Percentiles rank a stretch among this genome's conserved stretches.
phyloP scores from a whole-genome alignment of 2,329 filamentous ascomycete genomes.

The Cryphonectria naterciae region DNA sequence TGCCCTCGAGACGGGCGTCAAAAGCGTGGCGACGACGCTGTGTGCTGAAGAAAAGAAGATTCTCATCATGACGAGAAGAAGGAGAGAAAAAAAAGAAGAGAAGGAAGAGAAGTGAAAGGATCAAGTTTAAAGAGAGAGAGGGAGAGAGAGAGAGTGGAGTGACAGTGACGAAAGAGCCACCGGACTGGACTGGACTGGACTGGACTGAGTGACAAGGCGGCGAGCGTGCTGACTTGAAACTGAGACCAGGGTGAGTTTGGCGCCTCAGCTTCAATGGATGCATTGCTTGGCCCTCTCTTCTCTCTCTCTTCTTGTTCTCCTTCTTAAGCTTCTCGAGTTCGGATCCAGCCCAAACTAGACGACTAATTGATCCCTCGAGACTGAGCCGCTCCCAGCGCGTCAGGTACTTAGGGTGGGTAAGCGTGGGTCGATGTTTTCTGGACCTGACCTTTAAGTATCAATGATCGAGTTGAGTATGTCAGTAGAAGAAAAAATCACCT shows the following conservation, averaged over 20 bases:
- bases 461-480: background rate
- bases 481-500: background rate
- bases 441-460: background rate
- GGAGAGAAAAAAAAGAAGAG: background rate
- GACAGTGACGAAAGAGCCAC: slow-evolving; percentile 5
- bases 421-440: background rate
- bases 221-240: background rate
- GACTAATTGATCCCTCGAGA: background rate
- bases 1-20: slow-evolving; percentile 12
- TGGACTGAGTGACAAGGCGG: background rate
- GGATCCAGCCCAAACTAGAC: background rate
- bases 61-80: slow-evolving; percentile 13
- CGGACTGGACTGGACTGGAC: background rate
- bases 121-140: background rate
- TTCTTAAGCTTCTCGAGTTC: background rate
- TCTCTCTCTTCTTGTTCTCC: background rate
- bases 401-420: background rate
- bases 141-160: background rate
- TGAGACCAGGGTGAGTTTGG: background rate
- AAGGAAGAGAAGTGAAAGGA: background rate
- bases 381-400: background rate
- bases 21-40: slow-evolving; percentile 17
- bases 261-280: background rate
- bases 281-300: background rate
- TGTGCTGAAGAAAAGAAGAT: slow-evolving; percentile 14